Conservation (phyloP, 805 yeast species). For the Saturnispora halmiae region DNA sequence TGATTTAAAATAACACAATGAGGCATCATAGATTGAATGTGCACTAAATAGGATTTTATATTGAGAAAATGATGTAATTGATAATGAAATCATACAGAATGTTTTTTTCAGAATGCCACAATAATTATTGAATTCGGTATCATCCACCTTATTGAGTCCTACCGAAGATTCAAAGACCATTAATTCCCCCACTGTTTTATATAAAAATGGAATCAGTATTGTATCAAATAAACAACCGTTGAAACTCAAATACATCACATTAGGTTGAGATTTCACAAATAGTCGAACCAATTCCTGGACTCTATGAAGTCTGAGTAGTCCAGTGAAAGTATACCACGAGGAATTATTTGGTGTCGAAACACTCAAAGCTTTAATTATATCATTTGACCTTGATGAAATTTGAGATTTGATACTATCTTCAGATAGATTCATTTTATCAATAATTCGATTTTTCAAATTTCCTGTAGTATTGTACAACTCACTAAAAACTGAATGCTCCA, state of each 20-base stretch:
- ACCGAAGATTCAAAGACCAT: constrained; percentile 14
- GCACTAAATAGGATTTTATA: constrained; percentile 21
- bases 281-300: constrained; percentile 20
- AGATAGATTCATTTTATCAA: constrained; percentile 18
- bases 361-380: constrained; percentile 17
- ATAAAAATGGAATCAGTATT: constrained; percentile 20
- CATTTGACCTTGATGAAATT: constrained; percentile 11
- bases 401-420: constrained; percentile 1
- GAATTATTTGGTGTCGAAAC: constrained; percentile 7
- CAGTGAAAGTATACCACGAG: constrained; percentile 14
- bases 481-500: constrained; percentile 23
- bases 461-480: constrained; percentile 17
- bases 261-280: constrained; percentile 20
- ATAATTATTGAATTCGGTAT: constrained; percentile 14
- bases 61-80: constrained; percentile 21
- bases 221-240: constrained; percentile 21
- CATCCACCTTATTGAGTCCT: constrained; percentile 9
- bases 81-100: constrained; percentile 20
- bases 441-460: constrained; percentile 16
- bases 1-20: constrained; percentile 17
- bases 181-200: constrained; percentile 22
- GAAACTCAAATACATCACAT: constrained; percentile 17
- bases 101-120: constrained; percentile 21
- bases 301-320: constrained; percentile 15
- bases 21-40: constrained; percentile 23